These are phyloP conservation scores for Astrothelium subdiscretum DNA, from an alignment of 495 filamentous ascomycete genomes.

Conservation along the genomic window DNA sequence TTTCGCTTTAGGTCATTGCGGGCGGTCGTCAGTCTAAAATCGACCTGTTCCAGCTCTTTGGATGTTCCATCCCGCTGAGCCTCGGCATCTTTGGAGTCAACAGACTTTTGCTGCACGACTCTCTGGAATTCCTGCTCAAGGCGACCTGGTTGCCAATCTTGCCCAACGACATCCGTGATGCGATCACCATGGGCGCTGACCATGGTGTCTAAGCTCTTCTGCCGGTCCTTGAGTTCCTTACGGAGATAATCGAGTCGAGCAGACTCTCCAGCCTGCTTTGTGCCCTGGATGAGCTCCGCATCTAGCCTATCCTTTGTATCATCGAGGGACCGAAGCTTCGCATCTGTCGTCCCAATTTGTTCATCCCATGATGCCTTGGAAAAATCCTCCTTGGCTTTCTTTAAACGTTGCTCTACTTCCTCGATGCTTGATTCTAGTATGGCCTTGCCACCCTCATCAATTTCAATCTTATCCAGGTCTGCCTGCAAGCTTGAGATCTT, in stretches of 20 bases:
- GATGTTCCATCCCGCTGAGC: conserved; percentile 54
- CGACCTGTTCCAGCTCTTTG: conserved; percentile 63
- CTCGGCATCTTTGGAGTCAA: conserved; percentile 48
- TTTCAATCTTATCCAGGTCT: conserved; percentile 54
- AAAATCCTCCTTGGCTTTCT: conserved; percentile 48
- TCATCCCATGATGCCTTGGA: conserved; percentile 54
- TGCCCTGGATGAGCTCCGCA: conserved; percentile 66
- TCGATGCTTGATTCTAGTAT: conserved; percentile 59
- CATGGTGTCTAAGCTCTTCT: conserved; percentile 64
- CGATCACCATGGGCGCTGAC: conserved; percentile 59
- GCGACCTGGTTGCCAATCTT: conserved; percentile 54
- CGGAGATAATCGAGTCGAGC: conserved; percentile 69
- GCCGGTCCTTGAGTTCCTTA: conserved; percentile 59
- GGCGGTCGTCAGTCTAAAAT: conserved; percentile 59
- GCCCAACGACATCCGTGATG: conserved; percentile 48
- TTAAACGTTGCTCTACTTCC: conserved; percentile 53
- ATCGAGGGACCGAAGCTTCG: conserved; percentile 54
- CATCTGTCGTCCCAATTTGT: conserved; percentile 45
- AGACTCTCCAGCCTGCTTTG: conserved; percentile 61
- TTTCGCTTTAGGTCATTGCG: conserved; percentile 51
- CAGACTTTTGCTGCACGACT: conserved; percentile 42
- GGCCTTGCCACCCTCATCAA: conserved; percentile 74
- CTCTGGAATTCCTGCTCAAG: conserved; percentile 63
- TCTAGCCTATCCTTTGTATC: conserved; percentile 55
- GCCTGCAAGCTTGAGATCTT: conserved; percentile 49